Conservation (phyloP, 495 filamentous ascomycete species). For the Penicillium pulvis region DNA sequence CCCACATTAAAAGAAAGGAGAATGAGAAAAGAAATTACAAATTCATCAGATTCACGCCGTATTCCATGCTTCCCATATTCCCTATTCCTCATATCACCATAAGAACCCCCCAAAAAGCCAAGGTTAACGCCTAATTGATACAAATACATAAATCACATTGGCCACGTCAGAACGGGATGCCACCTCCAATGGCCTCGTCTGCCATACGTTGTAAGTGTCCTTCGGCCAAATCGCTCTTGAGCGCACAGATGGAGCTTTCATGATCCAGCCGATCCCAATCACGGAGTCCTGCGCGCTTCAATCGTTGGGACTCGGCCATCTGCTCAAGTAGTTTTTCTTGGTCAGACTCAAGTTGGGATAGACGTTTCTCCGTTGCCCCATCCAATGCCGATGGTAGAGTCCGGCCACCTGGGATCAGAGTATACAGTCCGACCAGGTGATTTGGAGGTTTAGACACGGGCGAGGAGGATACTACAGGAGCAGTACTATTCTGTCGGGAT, state of each 20-base stretch:
- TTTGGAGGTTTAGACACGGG: slow-evolving; percentile 52
- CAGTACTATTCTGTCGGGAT: slow-evolving; percentile 50
- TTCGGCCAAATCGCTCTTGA: slow-evolving; percentile 65
- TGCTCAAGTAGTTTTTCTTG: slow-evolving; percentile 55
- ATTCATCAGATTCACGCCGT: too few species aligned
- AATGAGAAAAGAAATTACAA: too few species aligned
- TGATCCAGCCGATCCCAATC: slow-evolving; percentile 63
- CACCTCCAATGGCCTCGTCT: slow-evolving; percentile 51
- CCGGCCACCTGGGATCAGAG: slow-evolving; percentile 55
- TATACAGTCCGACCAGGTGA: slow-evolving; percentile 53
- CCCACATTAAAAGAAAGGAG: too few species aligned
- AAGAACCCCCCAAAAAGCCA: too few species aligned
- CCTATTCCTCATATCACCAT: too few species aligned
- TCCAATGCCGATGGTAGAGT: slow-evolving; percentile 41
- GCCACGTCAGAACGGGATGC: slow-evolving; percentile 42
- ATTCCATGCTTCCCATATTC: too few species aligned
- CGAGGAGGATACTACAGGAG: slow-evolving; percentile 51
- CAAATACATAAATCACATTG: background rate
- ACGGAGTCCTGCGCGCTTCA: slow-evolving; percentile 51
- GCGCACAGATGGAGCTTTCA: slow-evolving; percentile 58
- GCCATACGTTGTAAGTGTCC: slow-evolving; percentile 58
- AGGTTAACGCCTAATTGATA: background rate
- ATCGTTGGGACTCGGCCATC: slow-evolving; percentile 56
- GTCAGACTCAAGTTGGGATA: slow-evolving; percentile 56
- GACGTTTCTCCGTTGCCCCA: slow-evolving; percentile 44